Base-by-base conservation (phyloP, 2,329 filamentous ascomycete genomes). In the Epichloe baconii region DNA sequence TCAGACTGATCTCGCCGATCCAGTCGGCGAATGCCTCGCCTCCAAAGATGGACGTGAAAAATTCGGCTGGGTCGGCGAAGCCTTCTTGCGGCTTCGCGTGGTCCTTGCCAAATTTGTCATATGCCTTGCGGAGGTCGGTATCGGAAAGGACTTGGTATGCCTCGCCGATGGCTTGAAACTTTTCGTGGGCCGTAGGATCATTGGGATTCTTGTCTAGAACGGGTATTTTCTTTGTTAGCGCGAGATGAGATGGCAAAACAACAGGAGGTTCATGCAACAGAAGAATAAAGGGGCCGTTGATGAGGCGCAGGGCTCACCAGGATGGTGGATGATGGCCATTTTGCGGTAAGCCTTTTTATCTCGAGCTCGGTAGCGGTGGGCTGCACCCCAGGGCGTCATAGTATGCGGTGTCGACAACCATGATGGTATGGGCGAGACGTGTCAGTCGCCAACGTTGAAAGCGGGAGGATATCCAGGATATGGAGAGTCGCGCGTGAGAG, bases 301-400 rank as follows among this genome's bases (percentile, higher is more conserved):
- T 3, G 17, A 19, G 17, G 41, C 8, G 10, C 4, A 3, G 12
- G 38, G 60, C 72, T 59, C 72, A 87, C 85, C 86, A 57, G 88
- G 88, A 68, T 96, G 91, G 62, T 95, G 88, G 59, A 90, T 80
- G 68, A 97, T 96, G 59, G 93, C 93, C 59, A 93, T 79, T 72
- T 91, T 96, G 66, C 90, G 82, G 71, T 96, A 96, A 31, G 90
- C 90, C 73, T 95, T 95, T 96, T 96, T 71, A 96, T 96, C 66
- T 96, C 89, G 48, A 95, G 79, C 67, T 91, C 87, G 40, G 87
- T 85, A 34, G 90, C 91, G 51, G 85, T 88, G 58, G 88, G 84
- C 71, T 83, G 75, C 62, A 96, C 89, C 64, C 87, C 40, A 96
- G 76, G 60, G 81, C 82, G 70, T 95, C 89, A 70, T 94, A 94